Base-by-base conservation (phyloP, 31 red algal genomes). In the Odonthalia washingtoniensis region DNA sequence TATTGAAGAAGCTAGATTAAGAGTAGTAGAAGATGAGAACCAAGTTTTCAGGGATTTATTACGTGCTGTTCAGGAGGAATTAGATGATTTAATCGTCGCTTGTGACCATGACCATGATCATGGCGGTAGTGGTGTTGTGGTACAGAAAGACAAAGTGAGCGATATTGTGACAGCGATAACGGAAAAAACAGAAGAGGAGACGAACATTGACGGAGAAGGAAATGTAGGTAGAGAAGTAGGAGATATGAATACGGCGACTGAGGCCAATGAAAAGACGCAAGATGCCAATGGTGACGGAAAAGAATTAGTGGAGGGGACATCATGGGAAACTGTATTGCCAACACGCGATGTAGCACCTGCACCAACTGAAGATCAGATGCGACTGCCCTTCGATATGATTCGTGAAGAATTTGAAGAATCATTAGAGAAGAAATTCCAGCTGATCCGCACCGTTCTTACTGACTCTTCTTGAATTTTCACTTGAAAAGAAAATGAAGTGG, bases 361-460 rank as follows among this genome's bases (percentile, higher is more conserved):
- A 0, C 73, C 72, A 46, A 85, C 40, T 64, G 40, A 61, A 61
- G 81, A 91, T 18, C 89, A 78, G 40, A 91, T 91, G 89, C 60
- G 72, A 43, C 74, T 91, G 6, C 89, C 89, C 4, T 91, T 79
- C 45, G 89, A 84, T 3, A 65, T 91, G 57, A 91, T 91, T 27
- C 53, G 74, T 42, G 81, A 77, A 37, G 81, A 85, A n/a, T 46
- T 91, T 31, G 89, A 91, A 67, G 43, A 42, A 43, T 46, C 52
- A 31, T 45, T 91, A 1, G 81, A 91, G 28, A 49, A 85, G 46
- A 91, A 91, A 60, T 84, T 91, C 35, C 46, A 57, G 39, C 45
- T 70, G 31, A 36, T 91, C 5, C 80, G 89, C 3, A 30, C 57
- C 1, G 81, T 46, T 21, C 40, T 82, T 18, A 40, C 12, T 18